Conservation (phyloP, 2,329 filamentous ascomycete species). For the Aspergillus versicolor region DNA sequence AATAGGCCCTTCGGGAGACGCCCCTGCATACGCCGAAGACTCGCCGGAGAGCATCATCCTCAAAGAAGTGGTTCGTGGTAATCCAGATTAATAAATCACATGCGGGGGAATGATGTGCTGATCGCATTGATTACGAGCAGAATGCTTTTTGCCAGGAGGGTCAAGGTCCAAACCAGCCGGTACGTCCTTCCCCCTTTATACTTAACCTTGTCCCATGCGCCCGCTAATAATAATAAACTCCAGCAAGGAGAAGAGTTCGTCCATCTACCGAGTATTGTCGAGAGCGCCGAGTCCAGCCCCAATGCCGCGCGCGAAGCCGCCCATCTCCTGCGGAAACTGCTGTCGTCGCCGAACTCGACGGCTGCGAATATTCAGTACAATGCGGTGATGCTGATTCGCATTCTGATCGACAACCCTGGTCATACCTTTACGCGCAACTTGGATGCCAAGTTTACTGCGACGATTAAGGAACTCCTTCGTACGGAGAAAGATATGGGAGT, state of each 20-base stretch:
- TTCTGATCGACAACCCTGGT: constrained; percentile 88
- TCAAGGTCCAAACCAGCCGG: constrained; percentile 54
- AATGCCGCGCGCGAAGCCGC: constrained; percentile 79
- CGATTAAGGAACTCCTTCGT: constrained; percentile 72
- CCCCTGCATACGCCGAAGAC: constrained; percentile 29
- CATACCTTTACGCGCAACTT: constrained; percentile 86
- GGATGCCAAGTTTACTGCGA: constrained; percentile 78
- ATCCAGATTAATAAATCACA: background rate
- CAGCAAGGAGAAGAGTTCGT: constrained; percentile 81
- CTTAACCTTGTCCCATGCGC: background rate
- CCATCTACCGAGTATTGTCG: constrained; percentile 89
- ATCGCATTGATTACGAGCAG: constrained; percentile 42
- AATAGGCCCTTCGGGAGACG: constrained; percentile 25
- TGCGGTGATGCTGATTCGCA: constrained; percentile 90
- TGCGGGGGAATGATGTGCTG: background rate
- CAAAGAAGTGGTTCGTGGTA: constrained; percentile 40
- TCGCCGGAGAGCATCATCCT: constrained; percentile 41
- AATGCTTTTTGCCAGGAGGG: constrained; percentile 79
- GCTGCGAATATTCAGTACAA: constrained; percentile 80
- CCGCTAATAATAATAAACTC: background rate
- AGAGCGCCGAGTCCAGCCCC: constrained; percentile 89
- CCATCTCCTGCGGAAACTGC: constrained; percentile 74
- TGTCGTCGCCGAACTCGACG: constrained; percentile 67
- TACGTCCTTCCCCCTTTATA: constrained; percentile 31
- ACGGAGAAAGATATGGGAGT: constrained; percentile 71